Percentiles rank a stretch among this genome's conserved stretches.
Evolutionary conservation across 805 yeast genomes (phyloP).

Genomic region (Yamadazyma paraphyllophila): DNA sequence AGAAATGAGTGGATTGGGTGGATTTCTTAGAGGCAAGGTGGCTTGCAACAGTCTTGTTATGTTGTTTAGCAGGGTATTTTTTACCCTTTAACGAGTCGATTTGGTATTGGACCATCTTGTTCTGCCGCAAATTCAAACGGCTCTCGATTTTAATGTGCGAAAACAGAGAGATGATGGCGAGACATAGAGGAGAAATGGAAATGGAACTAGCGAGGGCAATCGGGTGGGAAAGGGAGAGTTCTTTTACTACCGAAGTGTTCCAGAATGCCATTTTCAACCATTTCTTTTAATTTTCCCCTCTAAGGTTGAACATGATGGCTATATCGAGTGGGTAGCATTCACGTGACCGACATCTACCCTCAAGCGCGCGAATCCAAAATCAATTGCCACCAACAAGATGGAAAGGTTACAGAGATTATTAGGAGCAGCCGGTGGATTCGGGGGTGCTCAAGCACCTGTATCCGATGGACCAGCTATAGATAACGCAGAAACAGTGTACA

Average conservation of each 20-base stretch:
- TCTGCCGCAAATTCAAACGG: not conserved
- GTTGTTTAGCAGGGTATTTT: constrained; percentile 83
- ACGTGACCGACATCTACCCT: not conserved
- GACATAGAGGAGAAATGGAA: not conserved
- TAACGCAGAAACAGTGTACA: constrained; percentile 93
- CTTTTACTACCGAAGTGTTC: too few relatives aligned
- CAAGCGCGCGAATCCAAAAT: not conserved
- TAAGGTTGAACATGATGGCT: too few relatives aligned
- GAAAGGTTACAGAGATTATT: constrained; percentile 50
- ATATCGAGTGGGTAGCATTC: not conserved
- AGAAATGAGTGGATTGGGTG: constrained; percentile 35
- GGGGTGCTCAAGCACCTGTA: constrained; percentile 43
- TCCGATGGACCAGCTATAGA: constrained; percentile 82
- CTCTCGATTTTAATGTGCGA: not conserved
- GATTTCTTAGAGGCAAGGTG: constrained; percentile 30
- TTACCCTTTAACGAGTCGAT: constrained; percentile 21
- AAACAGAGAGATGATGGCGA: not conserved
- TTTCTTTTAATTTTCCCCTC: too few relatives aligned
- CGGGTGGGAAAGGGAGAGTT: too few relatives aligned
- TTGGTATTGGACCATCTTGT: constrained; percentile 2
- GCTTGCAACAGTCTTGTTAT: constrained; percentile 54
- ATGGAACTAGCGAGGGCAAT: too few relatives aligned
- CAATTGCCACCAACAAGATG: constrained; percentile 30
- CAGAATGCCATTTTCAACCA: too few relatives aligned
- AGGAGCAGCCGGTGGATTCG: constrained; percentile 45